Base-by-base conservation (phyloP, 441 rosid genomes). In the Metrosideros polymorpha region DNA sequence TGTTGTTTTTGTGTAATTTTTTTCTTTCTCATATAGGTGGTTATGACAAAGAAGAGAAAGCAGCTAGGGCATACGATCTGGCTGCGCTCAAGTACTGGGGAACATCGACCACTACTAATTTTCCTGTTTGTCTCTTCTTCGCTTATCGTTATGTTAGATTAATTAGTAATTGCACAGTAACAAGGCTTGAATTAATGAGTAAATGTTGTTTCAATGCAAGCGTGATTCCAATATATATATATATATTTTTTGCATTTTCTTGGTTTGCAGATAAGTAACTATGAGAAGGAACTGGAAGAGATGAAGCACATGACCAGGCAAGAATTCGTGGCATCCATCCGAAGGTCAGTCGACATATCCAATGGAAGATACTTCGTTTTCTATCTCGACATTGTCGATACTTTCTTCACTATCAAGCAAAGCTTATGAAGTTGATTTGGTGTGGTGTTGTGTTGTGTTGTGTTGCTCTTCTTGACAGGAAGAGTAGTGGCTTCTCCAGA, bases 31-130 rank as follows among this genome's bases (percentile, higher is more conserved):
- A 87, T 45, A 52, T 87, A 98, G 98, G 99, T 87, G 99, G 99
- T 50, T 98, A 98, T 92, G 99, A 98, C 89, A 98, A 98, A 91
- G 99, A 98, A 93, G 99, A 98, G 89, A 98, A 98, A 87, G 99
- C 99, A 61, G 99, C 99, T 84, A 92, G 98, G 91, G 95, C 99
- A 66, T 98, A 98, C 91, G 99, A 98, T 92, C 86, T 98, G 55
- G 97, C 99, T 77, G 99, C 99, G 59, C 93, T 97, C 12, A 97
- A 97, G 88, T 97, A 97, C 85, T 97, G 99, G 99, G 99, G 99
- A 84, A 90, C 98, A 29, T 95, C 98, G 39, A 98, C 99, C 77
- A 95, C 99, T 42, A 98, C 98, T 55, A 98, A 98, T 87, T 96
- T 96, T 84, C 99, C 98, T 1, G 99, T 98, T 88, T 45, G 91